A percentile compares a stretch with the other conserved stretches of the same genome.
Evolutionary conservation across 73 alveolate species (phyloP).

Genomic region (Paramecium pentaurelia): DNA sequence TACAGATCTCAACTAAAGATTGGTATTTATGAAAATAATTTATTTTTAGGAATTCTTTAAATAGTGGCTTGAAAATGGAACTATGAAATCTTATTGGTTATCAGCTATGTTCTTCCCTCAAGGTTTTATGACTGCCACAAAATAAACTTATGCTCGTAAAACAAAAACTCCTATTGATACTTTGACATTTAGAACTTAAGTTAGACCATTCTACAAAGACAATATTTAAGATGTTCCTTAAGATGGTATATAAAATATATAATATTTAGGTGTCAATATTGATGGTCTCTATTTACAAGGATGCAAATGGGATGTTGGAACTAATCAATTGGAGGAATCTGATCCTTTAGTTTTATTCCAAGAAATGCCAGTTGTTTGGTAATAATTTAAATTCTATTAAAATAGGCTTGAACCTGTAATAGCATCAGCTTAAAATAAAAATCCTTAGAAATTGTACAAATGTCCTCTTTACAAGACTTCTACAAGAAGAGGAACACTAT

Average conservation of each 20-base stretch:
- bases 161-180: constrained; percentile 94
- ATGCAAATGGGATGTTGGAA: constrained; percentile 95
- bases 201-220: constrained; percentile 70
- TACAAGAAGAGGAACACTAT: constrained; percentile 97
- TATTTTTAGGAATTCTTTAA: constrained; percentile 77
- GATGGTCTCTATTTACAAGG: constrained; percentile 99
- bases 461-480: constrained; percentile 98
- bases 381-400: neutral
- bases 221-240: constrained; percentile 79
- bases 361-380: constrained; percentile 98
- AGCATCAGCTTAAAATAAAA: neutral
- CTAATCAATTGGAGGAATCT: constrained; percentile 84
- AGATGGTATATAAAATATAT: constrained; percentile 71
- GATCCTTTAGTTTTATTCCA: constrained; percentile 85
- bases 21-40: neutral
- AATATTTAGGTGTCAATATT: constrained; percentile 81
- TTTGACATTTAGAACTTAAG: constrained; percentile 85
- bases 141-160: constrained; percentile 97
- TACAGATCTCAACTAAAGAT: constrained; percentile 86
- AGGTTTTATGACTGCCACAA: constrained; percentile 99
- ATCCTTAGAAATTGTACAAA: constrained; percentile 31
- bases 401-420: constrained; percentile 64
- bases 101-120: constrained; percentile 99
- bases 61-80: constrained; percentile 96
- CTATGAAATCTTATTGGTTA: constrained; percentile 94